Percentiles rank a stretch among this genome's conserved stretches.
These are phyloP conservation scores for Apiotrichum porosum DNA, from an alignment of 1,284 basidiomycete species.

Conservation along the genomic window DNA sequence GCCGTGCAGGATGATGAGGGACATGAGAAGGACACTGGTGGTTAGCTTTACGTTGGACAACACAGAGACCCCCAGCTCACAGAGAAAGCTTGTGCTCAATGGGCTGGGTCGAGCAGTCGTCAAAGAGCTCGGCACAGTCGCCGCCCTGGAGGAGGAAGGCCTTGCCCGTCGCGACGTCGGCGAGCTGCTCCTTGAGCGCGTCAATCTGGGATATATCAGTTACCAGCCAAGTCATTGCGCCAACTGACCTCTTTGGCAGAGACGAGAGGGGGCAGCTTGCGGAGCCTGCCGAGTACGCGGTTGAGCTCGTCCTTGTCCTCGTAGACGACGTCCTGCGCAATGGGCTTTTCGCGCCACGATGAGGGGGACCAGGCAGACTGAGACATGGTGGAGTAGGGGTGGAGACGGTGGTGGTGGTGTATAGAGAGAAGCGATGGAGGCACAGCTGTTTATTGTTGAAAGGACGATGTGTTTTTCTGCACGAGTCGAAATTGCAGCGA, in stretches of 20 bases:
- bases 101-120: constrained; percentile 86
- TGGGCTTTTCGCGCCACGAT: constrained; percentile 61
- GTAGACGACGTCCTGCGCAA: constrained; percentile 58
- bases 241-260: constrained; percentile 73
- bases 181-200: constrained; percentile 71
- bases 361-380: constrained; percentile 52
- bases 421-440: background rate
- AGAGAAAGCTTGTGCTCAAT: constrained; percentile 92
- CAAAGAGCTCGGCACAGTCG: constrained; percentile 93
- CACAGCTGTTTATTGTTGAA: no score
- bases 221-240: no score
- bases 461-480: no score
- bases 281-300: constrained; percentile 72
- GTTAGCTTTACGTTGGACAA: background rate
- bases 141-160: constrained; percentile 95
- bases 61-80: constrained; percentile 30
- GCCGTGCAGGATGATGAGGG: constrained; percentile 90
- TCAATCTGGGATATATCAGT: constrained; percentile 61
- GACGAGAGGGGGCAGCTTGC: constrained; percentile 75
- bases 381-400: constrained; percentile 2
- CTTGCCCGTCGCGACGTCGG: constrained; percentile 74
- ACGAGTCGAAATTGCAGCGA: no score
- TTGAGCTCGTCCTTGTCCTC: constrained; percentile 46
- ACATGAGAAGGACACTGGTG: constrained; percentile 75
- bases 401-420: background rate